phyloP scores from a whole-genome alignment of 345 rosid genomes.

The Rubroshorea leprosula region DNA sequence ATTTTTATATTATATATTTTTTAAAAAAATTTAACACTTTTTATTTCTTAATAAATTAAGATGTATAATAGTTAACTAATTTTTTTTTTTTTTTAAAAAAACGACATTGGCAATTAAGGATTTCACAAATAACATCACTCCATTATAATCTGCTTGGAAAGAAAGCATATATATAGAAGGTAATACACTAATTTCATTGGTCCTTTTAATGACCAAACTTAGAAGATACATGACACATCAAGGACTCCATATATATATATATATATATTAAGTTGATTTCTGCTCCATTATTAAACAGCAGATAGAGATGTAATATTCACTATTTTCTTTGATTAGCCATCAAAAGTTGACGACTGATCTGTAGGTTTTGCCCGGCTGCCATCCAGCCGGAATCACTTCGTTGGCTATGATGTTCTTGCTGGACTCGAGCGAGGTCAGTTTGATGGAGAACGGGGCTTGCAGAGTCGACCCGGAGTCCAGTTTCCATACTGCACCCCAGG shows the following conservation, averaged over 20 bases:
- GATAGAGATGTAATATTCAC: too few species aligned
- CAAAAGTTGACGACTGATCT: constrained; percentile 43
- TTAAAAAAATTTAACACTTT: too few species aligned
- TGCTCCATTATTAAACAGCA: too few species aligned
- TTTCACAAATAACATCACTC: too few species aligned
- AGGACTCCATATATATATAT: neutral
- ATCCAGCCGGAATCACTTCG: constrained; percentile 45
- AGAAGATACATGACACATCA: neutral
- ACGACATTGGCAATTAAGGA: too few species aligned
- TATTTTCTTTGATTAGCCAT: neutral
- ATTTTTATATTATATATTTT: too few species aligned
- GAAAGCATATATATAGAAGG: too few species aligned
- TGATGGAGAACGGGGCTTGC: constrained; percentile 48
- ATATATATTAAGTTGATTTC: neutral
- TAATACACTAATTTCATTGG: neutral
- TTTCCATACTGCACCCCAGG: constrained; percentile 65
- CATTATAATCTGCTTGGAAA: too few species aligned
- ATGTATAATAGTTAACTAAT: too few species aligned
- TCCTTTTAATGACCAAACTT: neutral
- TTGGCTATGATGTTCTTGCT: constrained; percentile 29
- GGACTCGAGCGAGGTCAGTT: constrained; percentile 35
- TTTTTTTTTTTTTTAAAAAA: too few species aligned
- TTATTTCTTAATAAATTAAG: too few species aligned
- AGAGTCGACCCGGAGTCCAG: constrained; percentile 36
- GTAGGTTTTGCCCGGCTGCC: constrained; percentile 50